Evolutionary conservation across 768 basidiomycete species (phyloP).

Genomic region (Agrocybe praecox): DNA sequence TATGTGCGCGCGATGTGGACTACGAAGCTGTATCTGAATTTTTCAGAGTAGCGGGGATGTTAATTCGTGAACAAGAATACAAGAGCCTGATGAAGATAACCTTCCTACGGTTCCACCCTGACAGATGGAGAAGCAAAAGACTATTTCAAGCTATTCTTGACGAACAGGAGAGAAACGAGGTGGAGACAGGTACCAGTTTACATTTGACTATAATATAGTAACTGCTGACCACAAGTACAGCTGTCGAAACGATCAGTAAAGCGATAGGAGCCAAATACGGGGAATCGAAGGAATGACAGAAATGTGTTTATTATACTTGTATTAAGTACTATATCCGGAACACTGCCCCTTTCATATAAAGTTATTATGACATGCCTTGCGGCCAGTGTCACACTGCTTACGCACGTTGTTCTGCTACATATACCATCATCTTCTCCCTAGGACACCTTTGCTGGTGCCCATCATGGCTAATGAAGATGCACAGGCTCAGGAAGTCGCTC

Average conservation of each 20-base stretch:
- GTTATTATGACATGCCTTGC: not conserved
- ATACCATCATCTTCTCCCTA: too few relatives aligned
- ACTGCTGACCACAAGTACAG: not conserved
- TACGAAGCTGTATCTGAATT: constrained; percentile 75
- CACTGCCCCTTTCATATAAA: not conserved
- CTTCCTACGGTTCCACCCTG: constrained; percentile 77
- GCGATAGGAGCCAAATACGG: constrained; percentile 19
- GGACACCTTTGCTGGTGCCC: not conserved
- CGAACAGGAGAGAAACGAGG: constrained; percentile 55
- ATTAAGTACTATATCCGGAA: not conserved
- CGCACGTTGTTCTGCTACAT: not conserved
- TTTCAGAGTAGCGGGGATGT: constrained; percentile 52
- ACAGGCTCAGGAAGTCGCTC: constrained; percentile 19
- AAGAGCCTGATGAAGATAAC: constrained; percentile 68
- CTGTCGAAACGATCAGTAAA: constrained; percentile 20
- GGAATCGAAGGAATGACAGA: constrained; percentile 11
- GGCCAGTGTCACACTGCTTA: not conserved
- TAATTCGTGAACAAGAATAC: constrained; percentile 65
- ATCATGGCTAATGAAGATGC: constrained; percentile 23
- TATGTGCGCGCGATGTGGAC: constrained; percentile 67
- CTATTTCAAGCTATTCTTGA: constrained; percentile 61
- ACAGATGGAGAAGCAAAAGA: constrained; percentile 73
- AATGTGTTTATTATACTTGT: too few relatives aligned
- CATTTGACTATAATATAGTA: not conserved
- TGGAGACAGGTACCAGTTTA: constrained; percentile 58